phyloP scores from a whole-genome alignment of 306 rosid species.

The Medicago lupulina region DNA sequence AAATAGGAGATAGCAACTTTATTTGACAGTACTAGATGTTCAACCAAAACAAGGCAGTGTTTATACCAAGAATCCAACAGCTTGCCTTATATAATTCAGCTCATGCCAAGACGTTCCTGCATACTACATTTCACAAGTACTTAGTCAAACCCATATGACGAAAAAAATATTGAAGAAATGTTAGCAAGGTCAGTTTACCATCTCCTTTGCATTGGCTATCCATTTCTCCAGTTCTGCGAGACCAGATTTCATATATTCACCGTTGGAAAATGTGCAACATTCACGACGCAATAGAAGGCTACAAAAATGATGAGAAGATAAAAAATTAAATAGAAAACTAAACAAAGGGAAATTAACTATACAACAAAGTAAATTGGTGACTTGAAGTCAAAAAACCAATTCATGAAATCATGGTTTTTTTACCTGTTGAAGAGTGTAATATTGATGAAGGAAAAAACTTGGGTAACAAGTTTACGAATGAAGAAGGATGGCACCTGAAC shows the following conservation, averaged over 20 bases:
- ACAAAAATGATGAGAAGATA: slow-evolving; percentile 22
- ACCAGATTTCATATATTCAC: slow-evolving; percentile 97
- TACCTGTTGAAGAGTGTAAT: slow-evolving; percentile 96
- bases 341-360: slow-evolving; percentile 31
- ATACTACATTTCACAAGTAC: slow-evolving; percentile 60
- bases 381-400: slow-evolving; percentile 6
- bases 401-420: slow-evolving; percentile 32
- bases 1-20: slow-evolving; percentile 28
- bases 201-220: slow-evolving; percentile 80
- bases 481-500: slow-evolving; percentile 95
- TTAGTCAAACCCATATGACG: slow-evolving; percentile 35
- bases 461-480: slow-evolving; percentile 90
- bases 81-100: slow-evolving; percentile 93
- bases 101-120: slow-evolving; percentile 99
- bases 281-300: slow-evolving; percentile 95
- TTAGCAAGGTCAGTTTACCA: slow-evolving; percentile 57
- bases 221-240: slow-evolving; percentile 95
- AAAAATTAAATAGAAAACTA: not conserved
- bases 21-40: not conserved
- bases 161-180: slow-evolving; percentile 22
- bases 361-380: slow-evolving; percentile 18
- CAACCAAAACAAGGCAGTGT: slow-evolving; percentile 36
- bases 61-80: slow-evolving; percentile 96
- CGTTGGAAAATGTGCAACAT: slow-evolving; percentile 97
- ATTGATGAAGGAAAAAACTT: slow-evolving; percentile 95